These are phyloP conservation scores for Phytophthora vignae DNA, from an alignment of 352 stramenopile genomes.

Conservation along the genomic window DNA sequence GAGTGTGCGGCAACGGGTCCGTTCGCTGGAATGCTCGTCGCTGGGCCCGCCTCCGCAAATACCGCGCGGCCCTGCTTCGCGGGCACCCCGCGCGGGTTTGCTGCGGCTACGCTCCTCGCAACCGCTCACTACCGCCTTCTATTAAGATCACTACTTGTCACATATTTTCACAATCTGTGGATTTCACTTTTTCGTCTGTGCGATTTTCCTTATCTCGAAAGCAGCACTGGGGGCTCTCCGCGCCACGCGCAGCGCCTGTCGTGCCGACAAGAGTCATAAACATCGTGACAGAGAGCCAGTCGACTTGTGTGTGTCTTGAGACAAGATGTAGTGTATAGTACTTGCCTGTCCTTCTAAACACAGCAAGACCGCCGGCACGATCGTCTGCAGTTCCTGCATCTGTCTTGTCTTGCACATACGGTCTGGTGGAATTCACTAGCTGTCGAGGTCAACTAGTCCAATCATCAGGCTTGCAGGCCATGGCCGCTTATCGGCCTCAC, in stretches of 20 bases:
- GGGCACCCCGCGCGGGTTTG: no score
- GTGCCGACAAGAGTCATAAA: neutral
- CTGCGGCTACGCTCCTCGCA: no score
- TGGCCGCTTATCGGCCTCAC: neutral
- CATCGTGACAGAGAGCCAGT: neutral
- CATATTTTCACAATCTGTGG: no score
- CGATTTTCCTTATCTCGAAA: no score
- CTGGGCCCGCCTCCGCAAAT: no score
- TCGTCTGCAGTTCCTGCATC: neutral
- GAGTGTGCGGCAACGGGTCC: no score
- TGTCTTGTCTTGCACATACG: neutral
- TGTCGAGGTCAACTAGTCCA: neutral
- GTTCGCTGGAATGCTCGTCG: no score
- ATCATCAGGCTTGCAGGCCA: neutral
- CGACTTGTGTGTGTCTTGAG: no score
- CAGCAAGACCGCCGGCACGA: neutral
- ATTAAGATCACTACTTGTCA: no score
- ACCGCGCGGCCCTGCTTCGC: no score
- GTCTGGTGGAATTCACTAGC: neutral
- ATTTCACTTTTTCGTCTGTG: no score
- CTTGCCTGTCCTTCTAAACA: neutral
- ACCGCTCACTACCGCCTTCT: no score
- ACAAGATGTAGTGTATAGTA: neutral
- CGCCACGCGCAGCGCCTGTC: neutral
- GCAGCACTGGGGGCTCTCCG: neutral